Conservation (phyloP, 192 early-diverging fungal genomes). For the Chytriomyces sp. region DNA sequence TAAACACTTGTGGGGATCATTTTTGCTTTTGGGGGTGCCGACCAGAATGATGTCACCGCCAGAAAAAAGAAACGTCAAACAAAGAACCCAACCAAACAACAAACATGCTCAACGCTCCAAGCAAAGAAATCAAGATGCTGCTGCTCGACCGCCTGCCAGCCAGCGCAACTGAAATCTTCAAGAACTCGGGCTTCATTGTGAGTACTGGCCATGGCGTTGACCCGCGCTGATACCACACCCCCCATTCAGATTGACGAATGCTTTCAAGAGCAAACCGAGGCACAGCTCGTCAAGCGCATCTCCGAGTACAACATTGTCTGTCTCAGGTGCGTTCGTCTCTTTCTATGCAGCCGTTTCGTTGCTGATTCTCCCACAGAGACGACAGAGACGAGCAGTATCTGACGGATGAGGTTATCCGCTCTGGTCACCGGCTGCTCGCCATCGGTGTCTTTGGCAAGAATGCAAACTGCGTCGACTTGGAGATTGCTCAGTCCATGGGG, state of each 20-base stretch:
- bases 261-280: slow-evolving; percentile 42
- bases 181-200: slow-evolving; percentile 41
- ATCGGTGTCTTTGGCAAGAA: slow-evolving; percentile 51
- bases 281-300: slow-evolving; percentile 48
- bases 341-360: neutral
- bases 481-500: slow-evolving; percentile 51
- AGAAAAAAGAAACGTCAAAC: no score
- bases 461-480: slow-evolving; percentile 44
- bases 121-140: slow-evolving; percentile 43
- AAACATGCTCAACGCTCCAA: neutral
- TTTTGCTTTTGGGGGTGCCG: no score
- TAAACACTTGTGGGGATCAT: no score
- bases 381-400: slow-evolving; percentile 39
- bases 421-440: slow-evolving; percentile 47
- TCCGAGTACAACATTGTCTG: slow-evolving; percentile 55
- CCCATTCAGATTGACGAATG: slow-evolving; percentile 42
- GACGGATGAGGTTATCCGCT: slow-evolving; percentile 53
- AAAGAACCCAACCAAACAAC: neutral
- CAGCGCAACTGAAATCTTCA: slow-evolving; percentile 44
- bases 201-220: neutral
- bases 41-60: no score
- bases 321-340: slow-evolving; percentile 31
- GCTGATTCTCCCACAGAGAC: slow-evolving; percentile 4
- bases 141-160: slow-evolving; percentile 45
- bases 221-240: neutral